Conservation (phyloP, 2,329 filamentous ascomycete genomes). For the Penicillium sp. region DNA sequence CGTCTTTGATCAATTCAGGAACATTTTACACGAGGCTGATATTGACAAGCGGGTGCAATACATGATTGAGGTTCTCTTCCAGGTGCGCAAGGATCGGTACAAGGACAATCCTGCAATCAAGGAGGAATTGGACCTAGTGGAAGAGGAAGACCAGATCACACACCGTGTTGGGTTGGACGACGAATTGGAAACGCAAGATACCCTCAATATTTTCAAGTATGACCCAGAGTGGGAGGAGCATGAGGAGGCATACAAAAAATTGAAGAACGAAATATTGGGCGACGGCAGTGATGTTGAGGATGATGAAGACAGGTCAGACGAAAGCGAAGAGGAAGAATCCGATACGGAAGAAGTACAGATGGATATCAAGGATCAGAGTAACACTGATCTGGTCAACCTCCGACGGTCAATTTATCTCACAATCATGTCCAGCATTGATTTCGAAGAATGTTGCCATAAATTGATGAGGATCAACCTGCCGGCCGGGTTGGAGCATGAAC, state of each 20-base stretch:
- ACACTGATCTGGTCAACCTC: slow-evolving; percentile 90
- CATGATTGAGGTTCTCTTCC: slow-evolving; percentile 97
- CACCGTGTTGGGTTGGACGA: slow-evolving; percentile 81
- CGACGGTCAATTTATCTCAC: slow-evolving; percentile 94
- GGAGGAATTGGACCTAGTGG: slow-evolving; percentile 90
- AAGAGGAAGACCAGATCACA: slow-evolving; percentile 97
- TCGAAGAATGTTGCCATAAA: slow-evolving; percentile 96
- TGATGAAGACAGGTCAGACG: slow-evolving; percentile 60
- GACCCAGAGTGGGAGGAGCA: slow-evolving; percentile 87
- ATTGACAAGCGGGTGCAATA: slow-evolving; percentile 99
- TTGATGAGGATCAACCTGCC: slow-evolving; percentile 92
- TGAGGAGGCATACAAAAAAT: slow-evolving; percentile 82
- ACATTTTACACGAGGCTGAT: slow-evolving; percentile 91
- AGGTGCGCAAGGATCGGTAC: slow-evolving; percentile 93
- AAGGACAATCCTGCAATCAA: slow-evolving; percentile 89
- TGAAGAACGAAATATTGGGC: slow-evolving; percentile 91
- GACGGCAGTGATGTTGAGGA: slow-evolving; percentile 80
- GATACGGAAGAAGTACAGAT: slow-evolving; percentile 76
- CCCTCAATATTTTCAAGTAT: slow-evolving; percentile 92
- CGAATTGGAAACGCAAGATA: slow-evolving; percentile 79
- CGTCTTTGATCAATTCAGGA: slow-evolving; percentile 94
- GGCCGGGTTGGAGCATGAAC: slow-evolving; percentile 78
- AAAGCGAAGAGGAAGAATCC: slow-evolving; percentile 67
- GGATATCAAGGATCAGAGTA: slow-evolving; percentile 97
- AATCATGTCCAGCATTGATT: slow-evolving; percentile 93